Evolutionary conservation across 148 eudicot genomes (phyloP), one percentile per base, ranked within the genome.

Genomic region (Silene uniflora): DNA sequence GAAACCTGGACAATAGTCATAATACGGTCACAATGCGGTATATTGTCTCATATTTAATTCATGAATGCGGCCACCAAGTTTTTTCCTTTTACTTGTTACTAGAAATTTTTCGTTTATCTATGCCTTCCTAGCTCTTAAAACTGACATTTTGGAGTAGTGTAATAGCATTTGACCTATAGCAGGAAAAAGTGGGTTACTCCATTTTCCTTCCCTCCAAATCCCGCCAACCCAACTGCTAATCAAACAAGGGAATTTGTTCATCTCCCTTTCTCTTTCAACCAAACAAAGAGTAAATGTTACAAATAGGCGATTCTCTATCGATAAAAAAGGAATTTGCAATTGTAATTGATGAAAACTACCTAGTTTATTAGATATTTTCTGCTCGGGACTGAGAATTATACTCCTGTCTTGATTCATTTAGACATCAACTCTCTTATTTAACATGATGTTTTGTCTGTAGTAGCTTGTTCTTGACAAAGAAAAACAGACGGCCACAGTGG

Each of bases 401-500:
- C 49, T 17, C 14, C 19, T 9, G 17, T 16, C 32, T 23, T 63
- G 7, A 46, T 18, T 5, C 58, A 24, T 21, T 63, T 44, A 3
- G 4, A 22, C 63, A 5, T 32, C 13, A 67, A 39, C 12, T 67
- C 60, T 24, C 29, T 4, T 70, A 18, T 49, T 73, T 64, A 29
- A 54, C 54, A 35, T 64, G 62, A 68, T 80, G 55, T 59, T 73
- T 76, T 77, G 22, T 46, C 12, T 81, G 17, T 68, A 73, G 83
- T 83, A 91, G 98, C 91, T 93, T 87, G 96, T 91, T 75, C 79
- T 95, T 65, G 96, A 95, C 83, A 84, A 89, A 81, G 90, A 84
- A 73, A 95, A 95, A 62, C 86, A 90, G 44, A 84, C 79, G 14
- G 91, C 83, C 52, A 90, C 91, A 18, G 97, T 95, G 67, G 98